phyloP scores from a whole-genome alignment of 2,329 filamentous ascomycete genomes.

The Aspergillus jensenii region DNA sequence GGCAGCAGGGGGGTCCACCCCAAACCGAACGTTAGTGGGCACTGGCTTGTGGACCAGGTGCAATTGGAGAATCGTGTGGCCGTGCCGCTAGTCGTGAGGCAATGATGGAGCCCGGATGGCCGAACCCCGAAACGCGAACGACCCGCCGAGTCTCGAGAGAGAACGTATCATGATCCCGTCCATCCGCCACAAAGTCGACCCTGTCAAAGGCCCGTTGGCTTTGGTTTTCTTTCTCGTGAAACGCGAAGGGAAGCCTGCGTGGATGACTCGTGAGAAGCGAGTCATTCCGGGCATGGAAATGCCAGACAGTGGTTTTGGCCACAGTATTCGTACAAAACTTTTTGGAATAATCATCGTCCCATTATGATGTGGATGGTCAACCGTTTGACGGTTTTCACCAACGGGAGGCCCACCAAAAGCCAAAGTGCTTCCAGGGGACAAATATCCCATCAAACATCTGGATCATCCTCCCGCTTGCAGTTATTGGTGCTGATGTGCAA shows the following conservation, averaged over 20 bases:
- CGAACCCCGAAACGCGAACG: constrained; percentile 4
- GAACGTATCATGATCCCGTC: constrained; percentile 2
- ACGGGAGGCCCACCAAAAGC: not conserved
- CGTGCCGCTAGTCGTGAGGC: not conserved
- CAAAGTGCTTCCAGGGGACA: not conserved
- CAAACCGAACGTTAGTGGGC: not conserved
- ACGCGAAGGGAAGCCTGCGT: not conserved
- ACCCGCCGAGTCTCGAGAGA: constrained; percentile 1
- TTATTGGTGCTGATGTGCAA: not conserved
- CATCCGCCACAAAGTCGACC: constrained; percentile 7
- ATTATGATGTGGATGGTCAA: not conserved
- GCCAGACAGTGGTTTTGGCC: not conserved
- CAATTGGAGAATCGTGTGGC: not conserved
- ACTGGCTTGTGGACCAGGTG: not conserved
- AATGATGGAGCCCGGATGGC: constrained; percentile 8
- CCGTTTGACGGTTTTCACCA: not conserved
- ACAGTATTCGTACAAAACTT: not conserved
- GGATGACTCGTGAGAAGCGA: not conserved
- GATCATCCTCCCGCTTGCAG: not conserved
- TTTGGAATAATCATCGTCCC: not conserved
- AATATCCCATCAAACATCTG: not conserved
- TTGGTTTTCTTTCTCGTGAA: not conserved
- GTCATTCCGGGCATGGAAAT: not conserved
- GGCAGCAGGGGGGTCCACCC: constrained; percentile 1
- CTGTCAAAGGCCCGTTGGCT: not conserved